These are phyloP conservation scores for Xylariales sp. DNA, from an alignment of 2,329 filamentous ascomycete species.

Conservation along the genomic window DNA sequence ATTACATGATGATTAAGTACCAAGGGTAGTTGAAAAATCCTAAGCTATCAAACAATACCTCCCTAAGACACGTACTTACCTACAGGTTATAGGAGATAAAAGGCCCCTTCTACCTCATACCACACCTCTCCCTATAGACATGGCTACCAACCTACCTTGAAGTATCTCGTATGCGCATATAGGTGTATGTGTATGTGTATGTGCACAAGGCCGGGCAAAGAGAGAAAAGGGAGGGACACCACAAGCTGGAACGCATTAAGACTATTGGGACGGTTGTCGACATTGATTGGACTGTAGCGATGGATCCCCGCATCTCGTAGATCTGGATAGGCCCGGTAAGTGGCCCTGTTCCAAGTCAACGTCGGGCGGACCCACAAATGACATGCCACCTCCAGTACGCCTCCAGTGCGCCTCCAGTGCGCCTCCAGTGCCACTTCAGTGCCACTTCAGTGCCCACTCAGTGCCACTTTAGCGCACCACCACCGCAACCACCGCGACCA, in stretches of 20 bases:
- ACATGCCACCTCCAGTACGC: slow-evolving; percentile 9
- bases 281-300: slow-evolving; percentile 4
- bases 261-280: neutral
- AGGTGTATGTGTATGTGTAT: no score
- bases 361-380: neutral
- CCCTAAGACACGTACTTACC: no score
- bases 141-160: no score
- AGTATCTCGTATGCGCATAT: no score
- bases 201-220: no score
- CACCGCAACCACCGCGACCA: no score
- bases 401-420: neutral
- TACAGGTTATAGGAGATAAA: no score
- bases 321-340: slow-evolving; percentile 8
- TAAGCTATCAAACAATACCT: no score
- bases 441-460: neutral
- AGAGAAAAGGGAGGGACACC: neutral
- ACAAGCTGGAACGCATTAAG: neutral
- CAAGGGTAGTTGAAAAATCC: no score
- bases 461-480: neutral
- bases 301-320: slow-evolving; percentile 4
- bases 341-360: neutral
- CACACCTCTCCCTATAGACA: no score
- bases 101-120: no score
- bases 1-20: no score
- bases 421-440: neutral